phyloP scores from a whole-genome alignment of 495 filamentous ascomycete species.

The Aspergillus bridgeri region DNA sequence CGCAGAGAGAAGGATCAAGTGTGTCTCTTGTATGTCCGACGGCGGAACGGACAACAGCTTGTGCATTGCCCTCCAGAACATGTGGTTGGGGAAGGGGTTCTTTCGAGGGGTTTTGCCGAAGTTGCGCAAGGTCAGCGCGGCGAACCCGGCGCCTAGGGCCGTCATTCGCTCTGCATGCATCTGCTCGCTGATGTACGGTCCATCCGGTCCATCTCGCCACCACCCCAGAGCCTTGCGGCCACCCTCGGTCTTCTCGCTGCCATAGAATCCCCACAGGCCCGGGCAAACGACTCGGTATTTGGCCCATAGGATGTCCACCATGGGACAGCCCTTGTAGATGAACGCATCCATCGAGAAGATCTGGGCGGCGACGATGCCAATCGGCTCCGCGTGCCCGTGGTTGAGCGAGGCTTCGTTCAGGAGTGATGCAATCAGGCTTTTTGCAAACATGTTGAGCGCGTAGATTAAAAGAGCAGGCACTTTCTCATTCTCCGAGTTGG shows the following conservation, averaged over 20 bases:
- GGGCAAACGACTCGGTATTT: constrained; percentile 82
- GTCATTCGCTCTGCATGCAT: constrained; percentile 76
- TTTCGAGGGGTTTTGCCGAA: constrained; percentile 61
- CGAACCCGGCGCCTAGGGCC: constrained; percentile 79
- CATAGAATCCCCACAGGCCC: constrained; percentile 80
- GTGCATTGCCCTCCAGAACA: constrained; percentile 78
- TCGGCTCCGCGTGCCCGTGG: constrained; percentile 69
- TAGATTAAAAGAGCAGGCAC: constrained; percentile 74
- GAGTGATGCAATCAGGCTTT: constrained; percentile 71
- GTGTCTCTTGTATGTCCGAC: constrained; percentile 65
- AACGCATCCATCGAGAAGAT: constrained; percentile 69
- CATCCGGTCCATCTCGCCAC: constrained; percentile 52
- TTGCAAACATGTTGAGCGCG: constrained; percentile 77
- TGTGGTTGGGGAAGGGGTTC: constrained; percentile 74
- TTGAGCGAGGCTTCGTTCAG: constrained; percentile 68
- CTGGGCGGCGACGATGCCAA: constrained; percentile 71
- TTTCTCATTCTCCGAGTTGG: constrained; percentile 51
- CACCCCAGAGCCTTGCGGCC: constrained; percentile 73
- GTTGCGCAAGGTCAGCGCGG: constrained; percentile 74
- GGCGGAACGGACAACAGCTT: constrained; percentile 69
- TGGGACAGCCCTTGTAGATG: constrained; percentile 62
- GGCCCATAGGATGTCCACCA: constrained; percentile 85
- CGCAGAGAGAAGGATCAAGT: constrained; percentile 70
- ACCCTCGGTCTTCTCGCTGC: constrained; percentile 66
- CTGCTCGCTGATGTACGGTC: constrained; percentile 59